Evolutionary conservation across 1,139 yeast genomes (phyloP), one percentile per base, ranked within the genome.

Genomic region (Magnusiomyces suaveolens): DNA sequence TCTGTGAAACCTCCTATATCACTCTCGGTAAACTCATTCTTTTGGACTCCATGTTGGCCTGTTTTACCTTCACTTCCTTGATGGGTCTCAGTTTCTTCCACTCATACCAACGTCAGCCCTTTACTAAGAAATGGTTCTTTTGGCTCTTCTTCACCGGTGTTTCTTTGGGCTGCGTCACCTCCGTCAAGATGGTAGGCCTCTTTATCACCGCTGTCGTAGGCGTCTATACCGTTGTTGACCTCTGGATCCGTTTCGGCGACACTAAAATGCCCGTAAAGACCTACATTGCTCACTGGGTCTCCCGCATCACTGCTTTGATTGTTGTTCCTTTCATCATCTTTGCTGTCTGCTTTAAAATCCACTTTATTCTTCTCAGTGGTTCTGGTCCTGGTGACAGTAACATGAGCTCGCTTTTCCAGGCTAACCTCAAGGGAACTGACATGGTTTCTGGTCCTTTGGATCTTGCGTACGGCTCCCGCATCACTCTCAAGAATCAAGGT

Each of bases 381-480:
- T 81, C 95, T 2, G 98, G 99, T 60, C 82, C 97, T 21, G 98
- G 98, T 60, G 97, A 92, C 69, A 94, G 96, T 51, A 86, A 86
- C 65, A 94, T 94, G 98, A 87, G 96, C 20, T 88, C 97, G 0
- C 76, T 94, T 61, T 92, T 92, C 80, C 98, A 92, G 74, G 98
- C 98, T 54, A 87, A 88, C 68, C 78, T 92, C 65, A 72, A 75
- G 48, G 96, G 96, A 43, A 81, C 92, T 39, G 82, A 80, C 56
- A 83, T 90, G 59, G 86, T 83, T 56, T 81, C 83, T 55, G 97
- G 97, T 29, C 95, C 98, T 60, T 76, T 96, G 70, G 96, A 90
- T 63, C 76, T 92, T 51, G 82, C 95, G 44, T 74, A 86, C 55
- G 90, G 88, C 44, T 88, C 97, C 1, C 69, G 76, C 38, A 78